Evolutionary conservation across 192 early-diverging fungal species (phyloP), one percentile per base, ranked within the genome.

Genomic region (Coemansia sp.): DNA sequence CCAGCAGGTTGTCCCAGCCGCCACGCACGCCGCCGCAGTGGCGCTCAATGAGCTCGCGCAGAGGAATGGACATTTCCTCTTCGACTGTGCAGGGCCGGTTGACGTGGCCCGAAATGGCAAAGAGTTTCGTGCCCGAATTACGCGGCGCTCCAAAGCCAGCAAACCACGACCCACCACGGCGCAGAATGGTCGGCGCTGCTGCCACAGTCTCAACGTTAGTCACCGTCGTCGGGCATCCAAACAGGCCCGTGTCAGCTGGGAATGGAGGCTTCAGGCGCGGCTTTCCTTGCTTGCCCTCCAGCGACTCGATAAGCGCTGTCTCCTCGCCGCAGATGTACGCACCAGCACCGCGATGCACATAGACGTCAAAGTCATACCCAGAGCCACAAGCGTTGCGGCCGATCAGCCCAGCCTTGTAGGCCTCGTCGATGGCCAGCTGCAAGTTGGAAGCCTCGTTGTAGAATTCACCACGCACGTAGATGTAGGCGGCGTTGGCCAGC

Each of bases 151-250:
- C 97, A 73, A 99, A 93, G 51, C 89, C 83, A 20, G 97, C 94
- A 76, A 97, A 99, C 97, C 97, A 99, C 40, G 86, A 75, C 34
- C 94, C 95, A 66, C 95, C 94, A 47, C 97, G 88, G 43, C 94
- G 89, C 73, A 89, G 88, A 74, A 99, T 99, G 34, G 96, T 96
- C 22, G 97, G 97, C 24, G 97, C 96, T 11, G 96, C 97, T 22
- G 97, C 94, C n/a, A 99, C 93, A 57, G 97, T 99, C 82, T 99
- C 97, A 38, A 99, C 97, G 74, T 99, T 99, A 38, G 95, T 91
- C n/a, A 99, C 97, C n/a, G 97, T 99, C 16, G 97, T 97, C 22
- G 97, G 97, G 86, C 97, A 99, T 34, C 97, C 97, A 71, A 99
- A 99, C 46, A 99, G 88, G 68, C 97, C 97, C 12, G 96, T 93